phyloP scores from a whole-genome alignment of 371 early-diverging fungal species.

The Fennellomyces sp. region DNA sequence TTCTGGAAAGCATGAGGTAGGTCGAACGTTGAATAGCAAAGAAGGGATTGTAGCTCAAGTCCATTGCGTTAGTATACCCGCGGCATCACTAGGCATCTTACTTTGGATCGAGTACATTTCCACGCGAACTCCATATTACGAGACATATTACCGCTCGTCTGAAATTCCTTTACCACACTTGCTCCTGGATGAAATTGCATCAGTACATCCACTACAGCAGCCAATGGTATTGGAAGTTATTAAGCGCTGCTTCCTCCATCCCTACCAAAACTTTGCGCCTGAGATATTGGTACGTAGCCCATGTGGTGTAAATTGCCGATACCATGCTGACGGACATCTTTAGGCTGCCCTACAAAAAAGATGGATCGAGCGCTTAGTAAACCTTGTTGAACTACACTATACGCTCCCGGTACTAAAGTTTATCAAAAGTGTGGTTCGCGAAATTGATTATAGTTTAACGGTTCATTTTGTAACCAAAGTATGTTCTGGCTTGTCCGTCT shows the following conservation, averaged over 20 bases:
- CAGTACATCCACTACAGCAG: constrained; percentile 65
- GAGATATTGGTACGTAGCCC: constrained; percentile 49
- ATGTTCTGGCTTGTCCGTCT: constrained; percentile 10
- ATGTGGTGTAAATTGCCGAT: neutral
- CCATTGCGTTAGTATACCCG: constrained; percentile 41
- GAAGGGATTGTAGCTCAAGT: constrained; percentile 6
- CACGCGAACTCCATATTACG: constrained; percentile 62
- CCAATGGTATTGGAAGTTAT: constrained; percentile 62
- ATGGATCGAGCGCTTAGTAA: constrained; percentile 67
- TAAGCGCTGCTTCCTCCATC: constrained; percentile 36
- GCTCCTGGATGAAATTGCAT: constrained; percentile 72
- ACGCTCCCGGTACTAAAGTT: constrained; percentile 62
- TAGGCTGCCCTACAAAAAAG: constrained; percentile 67
- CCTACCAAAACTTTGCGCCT: constrained; percentile 50
- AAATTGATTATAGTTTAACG: constrained; percentile 60
- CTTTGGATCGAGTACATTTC: constrained; percentile 69
- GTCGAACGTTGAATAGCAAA: neutral
- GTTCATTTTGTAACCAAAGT: constrained; percentile 59
- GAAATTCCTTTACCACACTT: constrained; percentile 63
- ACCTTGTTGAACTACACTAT: constrained; percentile 64
- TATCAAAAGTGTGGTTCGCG: constrained; percentile 42
- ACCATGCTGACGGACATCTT: neutral
- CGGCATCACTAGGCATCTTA: constrained; percentile 59
- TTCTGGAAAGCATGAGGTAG: neutral
- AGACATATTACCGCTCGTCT: constrained; percentile 65